phyloP scores from a whole-genome alignment of 2,329 filamentous ascomycete genomes.

The Kalmusia sp. region DNA sequence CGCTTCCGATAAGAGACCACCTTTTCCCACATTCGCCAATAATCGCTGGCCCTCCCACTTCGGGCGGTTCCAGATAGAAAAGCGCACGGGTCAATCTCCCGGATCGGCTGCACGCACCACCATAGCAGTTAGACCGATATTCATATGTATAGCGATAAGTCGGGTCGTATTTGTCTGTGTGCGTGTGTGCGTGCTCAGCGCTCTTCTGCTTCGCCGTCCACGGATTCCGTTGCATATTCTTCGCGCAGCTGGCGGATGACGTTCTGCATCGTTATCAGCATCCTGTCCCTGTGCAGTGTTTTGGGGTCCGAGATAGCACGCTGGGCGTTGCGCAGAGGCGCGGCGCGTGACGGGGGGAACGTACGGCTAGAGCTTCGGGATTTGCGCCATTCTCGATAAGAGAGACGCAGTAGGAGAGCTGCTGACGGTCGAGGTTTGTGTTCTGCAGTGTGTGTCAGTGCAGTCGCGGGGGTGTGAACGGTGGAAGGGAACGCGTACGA shows the following conservation, averaged over 20 bases:
- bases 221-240: conserved; percentile 46
- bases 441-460: conserved; percentile 66
- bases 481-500: conserved; percentile 67
- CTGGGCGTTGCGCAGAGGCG: neutral
- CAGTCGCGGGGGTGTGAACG: neutral
- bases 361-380: conserved; percentile 89
- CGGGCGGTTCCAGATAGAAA: conserved; percentile 5
- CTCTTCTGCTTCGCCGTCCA: conserved; percentile 35
- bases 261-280: conserved; percentile 44
- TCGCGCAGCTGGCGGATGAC: conserved; percentile 55
- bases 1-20: conserved; percentile 5
- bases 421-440: conserved; percentile 88
- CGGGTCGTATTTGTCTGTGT: conserved; percentile 20
- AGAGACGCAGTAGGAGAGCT: conserved; percentile 92
- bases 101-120: neutral
- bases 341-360: conserved; percentile 45
- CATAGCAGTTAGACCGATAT: conserved; percentile 5
- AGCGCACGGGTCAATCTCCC: neutral
- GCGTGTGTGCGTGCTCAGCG: conserved; percentile 19
- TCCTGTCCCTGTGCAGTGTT: conserved; percentile 74
- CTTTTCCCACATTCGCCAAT: neutral
- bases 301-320: neutral
- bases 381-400: conserved; percentile 98
- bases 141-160: conserved; percentile 15
- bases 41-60: neutral